A percentile compares a stretch with the other conserved stretches of the same genome.
phyloP scores from a whole-genome alignment of 73 alveolate species.

The Effrenium voratum region DNA sequence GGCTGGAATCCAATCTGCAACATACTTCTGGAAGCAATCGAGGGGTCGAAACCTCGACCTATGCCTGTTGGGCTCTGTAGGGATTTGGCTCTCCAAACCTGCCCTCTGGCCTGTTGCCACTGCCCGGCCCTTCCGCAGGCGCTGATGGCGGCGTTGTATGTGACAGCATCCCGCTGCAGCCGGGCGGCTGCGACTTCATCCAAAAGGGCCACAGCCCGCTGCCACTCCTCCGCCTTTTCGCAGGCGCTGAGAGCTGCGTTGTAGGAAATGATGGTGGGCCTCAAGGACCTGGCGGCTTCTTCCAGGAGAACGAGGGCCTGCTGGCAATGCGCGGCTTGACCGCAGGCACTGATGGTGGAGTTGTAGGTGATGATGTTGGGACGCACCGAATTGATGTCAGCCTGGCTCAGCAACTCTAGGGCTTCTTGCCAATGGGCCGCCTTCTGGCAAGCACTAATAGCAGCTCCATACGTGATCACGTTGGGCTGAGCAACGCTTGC shows the following conservation, averaged over 20 bases:
- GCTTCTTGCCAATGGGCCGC: not conserved
- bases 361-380: no score
- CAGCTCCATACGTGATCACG: not conserved
- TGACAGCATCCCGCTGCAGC: not conserved
- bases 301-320: not conserved
- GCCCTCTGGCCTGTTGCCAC: conserved; percentile 16
- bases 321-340: not conserved
- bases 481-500: not conserved
- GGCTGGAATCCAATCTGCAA: no score
- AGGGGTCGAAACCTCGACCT: no score
- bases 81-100: no score
- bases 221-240: conserved; percentile 40
- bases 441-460: conserved; percentile 17
- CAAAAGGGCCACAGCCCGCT: not conserved
- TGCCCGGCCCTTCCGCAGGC: not conserved
- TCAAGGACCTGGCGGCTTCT: not conserved
- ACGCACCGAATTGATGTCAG: not conserved
- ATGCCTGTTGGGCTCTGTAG: no score
- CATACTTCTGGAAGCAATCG: no score
- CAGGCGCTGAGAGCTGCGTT: conserved; percentile 8
- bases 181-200: not conserved
- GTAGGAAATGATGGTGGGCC: not conserved
- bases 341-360: conserved; percentile 39
- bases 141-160: conserved; percentile 3
- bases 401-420: not conserved